Evolutionary conservation across 208 protist genomes (phyloP).

Genomic region (Trypanosoma brucei): DNA sequence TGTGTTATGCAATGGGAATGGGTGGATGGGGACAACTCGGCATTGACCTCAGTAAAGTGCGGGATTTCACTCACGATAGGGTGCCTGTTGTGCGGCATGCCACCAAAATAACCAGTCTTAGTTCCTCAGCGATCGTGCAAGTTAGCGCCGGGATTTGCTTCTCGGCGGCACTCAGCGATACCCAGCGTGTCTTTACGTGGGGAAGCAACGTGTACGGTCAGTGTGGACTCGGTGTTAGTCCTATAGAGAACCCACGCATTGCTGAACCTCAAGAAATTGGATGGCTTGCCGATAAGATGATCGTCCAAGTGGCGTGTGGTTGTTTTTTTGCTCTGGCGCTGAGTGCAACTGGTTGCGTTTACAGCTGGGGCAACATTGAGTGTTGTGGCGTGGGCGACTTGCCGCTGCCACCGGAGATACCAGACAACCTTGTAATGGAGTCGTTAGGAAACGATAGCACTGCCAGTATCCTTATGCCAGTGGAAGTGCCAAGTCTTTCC

Average conservation of each 20-base stretch:
- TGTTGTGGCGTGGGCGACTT: constrained; percentile 74
- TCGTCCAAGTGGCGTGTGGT: constrained; percentile 77
- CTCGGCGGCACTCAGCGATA: constrained; percentile 48
- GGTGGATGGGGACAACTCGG: constrained; percentile 82
- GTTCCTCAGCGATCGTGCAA: constrained; percentile 34
- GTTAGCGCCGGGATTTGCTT: constrained; percentile 29
- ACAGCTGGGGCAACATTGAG: constrained; percentile 77
- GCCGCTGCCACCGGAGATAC: constrained; percentile 35
- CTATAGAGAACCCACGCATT: constrained; percentile 47
- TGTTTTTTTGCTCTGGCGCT: constrained; percentile 77
- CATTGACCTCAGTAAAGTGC: constrained; percentile 35
- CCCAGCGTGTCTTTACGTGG: constrained; percentile 73
- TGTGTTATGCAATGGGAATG: constrained; percentile 61
- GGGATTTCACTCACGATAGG: constrained; percentile 49
- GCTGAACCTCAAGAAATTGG: constrained; percentile 50
- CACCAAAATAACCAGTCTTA: constrained; percentile 61
- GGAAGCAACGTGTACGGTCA: constrained; percentile 82
- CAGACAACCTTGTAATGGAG: constrained; percentile 47
- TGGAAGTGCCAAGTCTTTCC: constrained; percentile 38
- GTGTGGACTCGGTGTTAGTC: constrained; percentile 70
- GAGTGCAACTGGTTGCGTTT: constrained; percentile 61
- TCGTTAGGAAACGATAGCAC: constrained; percentile 36
- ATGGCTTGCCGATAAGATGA: constrained; percentile 72
- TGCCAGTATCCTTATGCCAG: constrained; percentile 49
- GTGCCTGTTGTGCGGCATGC: constrained; percentile 65